Base-by-base conservation (phyloP, 2,329 filamentous ascomycete species). In the Calonectria pteridis region DNA sequence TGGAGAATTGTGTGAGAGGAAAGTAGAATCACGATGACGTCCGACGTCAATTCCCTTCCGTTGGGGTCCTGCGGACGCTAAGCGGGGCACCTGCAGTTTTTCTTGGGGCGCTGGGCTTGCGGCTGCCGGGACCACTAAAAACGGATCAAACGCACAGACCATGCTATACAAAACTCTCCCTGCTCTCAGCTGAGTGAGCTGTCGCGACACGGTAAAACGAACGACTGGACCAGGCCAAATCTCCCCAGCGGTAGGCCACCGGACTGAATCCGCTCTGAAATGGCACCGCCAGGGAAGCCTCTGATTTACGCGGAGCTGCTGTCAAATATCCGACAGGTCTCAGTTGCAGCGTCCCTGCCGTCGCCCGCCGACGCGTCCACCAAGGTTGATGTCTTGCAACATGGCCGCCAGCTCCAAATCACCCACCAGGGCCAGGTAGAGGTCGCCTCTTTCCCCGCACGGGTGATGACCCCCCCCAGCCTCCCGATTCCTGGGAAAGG, bases 291-390 rank as follows among this genome's bases (percentile, higher is more conserved):
- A 58, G 59, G 20, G 4, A 64, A 76, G n/a, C 77, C 85, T 26
- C 78, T 83, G 2, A 86, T 93, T 28, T 93, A 94, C 80, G 91
- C 92, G 6, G 92, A 94, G 83, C 86, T 93, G 1, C 87, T 94
- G 3, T 85, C 88, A 33, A 93, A 93, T 73, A 92, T 94, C 76
- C 87, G 89, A 51, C 91, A 93, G 80, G 86, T 94, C 49, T 92
- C 91, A 6, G 84, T 93, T 28, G 89, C 87, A 65, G 90, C 87
- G 9, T 86, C 87, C 4, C 83, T 93, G 1, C 84, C 86, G 3
- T 85, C 87, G 16, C 83, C 86, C 6, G 82, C 82, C 58, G 84
- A 86, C 66, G 71, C 83, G 29, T 83, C 83, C n/a, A 91, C 88
- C 26, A 80, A 78, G 58, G 86, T 85, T 31, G 83, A 83, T 18